Evolutionary conservation across 495 filamentous ascomycete species (phyloP).

Genomic region (Rhizodiscina lignyota): DNA sequence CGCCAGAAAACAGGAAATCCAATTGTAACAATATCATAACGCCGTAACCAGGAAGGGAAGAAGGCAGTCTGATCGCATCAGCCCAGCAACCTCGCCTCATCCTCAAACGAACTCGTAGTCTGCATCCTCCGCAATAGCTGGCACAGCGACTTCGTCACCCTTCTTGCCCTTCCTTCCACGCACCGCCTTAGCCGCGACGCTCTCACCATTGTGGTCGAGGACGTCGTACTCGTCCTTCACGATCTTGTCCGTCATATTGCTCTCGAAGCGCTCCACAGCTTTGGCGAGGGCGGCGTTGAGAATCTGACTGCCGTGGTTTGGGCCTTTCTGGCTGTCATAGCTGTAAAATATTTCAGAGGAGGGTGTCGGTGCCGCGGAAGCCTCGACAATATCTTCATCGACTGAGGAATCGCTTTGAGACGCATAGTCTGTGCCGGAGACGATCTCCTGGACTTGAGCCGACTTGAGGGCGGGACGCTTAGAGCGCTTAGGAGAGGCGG

Average conservation of each 20-base stretch:
- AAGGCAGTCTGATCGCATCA: too few species aligned
- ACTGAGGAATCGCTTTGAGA: slow-evolving; percentile 12
- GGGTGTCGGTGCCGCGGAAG: slow-evolving; percentile 23
- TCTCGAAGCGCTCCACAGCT: slow-evolving; percentile 40
- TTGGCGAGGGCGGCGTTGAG: slow-evolving; percentile 34
- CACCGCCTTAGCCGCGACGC: slow-evolving; percentile 6
- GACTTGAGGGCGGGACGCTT: slow-evolving; percentile 16
- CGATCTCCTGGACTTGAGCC: background rate
- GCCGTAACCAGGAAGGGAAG: too few species aligned
- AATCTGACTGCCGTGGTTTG: slow-evolving; percentile 34
- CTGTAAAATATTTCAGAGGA: slow-evolving; percentile 29
- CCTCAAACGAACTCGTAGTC: slow-evolving; percentile 16
- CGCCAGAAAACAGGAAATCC: too few species aligned
- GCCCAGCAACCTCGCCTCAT: too few species aligned
- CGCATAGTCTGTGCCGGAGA: background rate
- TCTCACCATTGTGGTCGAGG: slow-evolving; percentile 27
- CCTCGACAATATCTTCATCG: slow-evolving; percentile 19
- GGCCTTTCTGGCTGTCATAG: slow-evolving; percentile 29
- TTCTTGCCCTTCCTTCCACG: slow-evolving; percentile 7
- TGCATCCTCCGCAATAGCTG: slow-evolving; percentile 9
- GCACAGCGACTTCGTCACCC: background rate
- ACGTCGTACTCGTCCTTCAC: slow-evolving; percentile 43
- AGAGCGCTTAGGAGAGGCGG: too few species aligned
- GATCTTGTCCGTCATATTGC: slow-evolving; percentile 36
- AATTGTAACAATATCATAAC: too few species aligned